Conservation (phyloP, 371 early-diverging fungal species). For the Rhizopus sp. region DNA sequence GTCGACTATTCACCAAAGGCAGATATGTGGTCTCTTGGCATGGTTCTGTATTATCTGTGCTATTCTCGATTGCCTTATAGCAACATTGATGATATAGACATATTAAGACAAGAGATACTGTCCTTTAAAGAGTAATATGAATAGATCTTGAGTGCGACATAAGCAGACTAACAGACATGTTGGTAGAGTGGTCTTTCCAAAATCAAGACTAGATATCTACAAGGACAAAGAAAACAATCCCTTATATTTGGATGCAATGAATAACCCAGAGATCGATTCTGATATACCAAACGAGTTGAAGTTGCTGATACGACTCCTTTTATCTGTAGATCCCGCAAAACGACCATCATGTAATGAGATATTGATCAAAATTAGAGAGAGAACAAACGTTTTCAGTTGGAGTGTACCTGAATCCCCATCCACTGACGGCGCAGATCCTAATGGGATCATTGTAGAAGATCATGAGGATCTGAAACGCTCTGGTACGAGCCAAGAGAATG, state of each 20-base stretch:
- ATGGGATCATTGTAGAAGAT: not conserved
- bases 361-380: constrained; percentile 30
- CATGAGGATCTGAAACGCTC: not conserved
- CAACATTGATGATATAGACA: constrained; percentile 88
- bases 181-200: constrained; percentile 33
- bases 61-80: constrained; percentile 83
- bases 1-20: constrained; percentile 82
- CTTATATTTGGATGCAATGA: constrained; percentile 12
- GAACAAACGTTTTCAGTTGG: not conserved
- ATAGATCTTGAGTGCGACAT: not conserved
- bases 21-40: constrained; percentile 95
- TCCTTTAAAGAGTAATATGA: constrained; percentile 51
- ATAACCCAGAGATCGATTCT: constrained; percentile 18
- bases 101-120: constrained; percentile 77
- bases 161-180: not conserved
- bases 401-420: not conserved
- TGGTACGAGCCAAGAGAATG: not conserved
- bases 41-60: constrained; percentile 89
- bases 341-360: constrained; percentile 71
- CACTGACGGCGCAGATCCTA: not conserved
- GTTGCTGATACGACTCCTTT: constrained; percentile 55
- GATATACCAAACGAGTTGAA: constrained; percentile 64
- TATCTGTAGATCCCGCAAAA: constrained; percentile 61
- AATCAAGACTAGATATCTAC: constrained; percentile 34
- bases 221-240: constrained; percentile 8